phyloP scores from a whole-genome alignment of 164 flowering plant species.

The Euptelea pleiosperma region DNA sequence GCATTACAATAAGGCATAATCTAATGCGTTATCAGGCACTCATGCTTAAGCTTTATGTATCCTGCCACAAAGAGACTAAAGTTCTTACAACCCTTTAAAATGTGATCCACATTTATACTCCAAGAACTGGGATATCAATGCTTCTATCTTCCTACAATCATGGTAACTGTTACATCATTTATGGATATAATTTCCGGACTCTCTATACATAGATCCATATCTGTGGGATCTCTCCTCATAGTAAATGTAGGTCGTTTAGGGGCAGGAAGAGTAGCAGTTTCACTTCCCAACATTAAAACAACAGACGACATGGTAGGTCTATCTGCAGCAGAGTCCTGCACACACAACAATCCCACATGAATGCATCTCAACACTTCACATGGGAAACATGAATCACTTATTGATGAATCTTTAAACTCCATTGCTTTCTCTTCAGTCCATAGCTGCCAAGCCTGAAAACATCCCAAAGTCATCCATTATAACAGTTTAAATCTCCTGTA shows the following conservation, averaged over 20 bases:
- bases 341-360: conserved; percentile 30
- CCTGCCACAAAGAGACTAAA: no score
- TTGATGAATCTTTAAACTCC: conserved; percentile 20
- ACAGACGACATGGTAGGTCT: conserved; percentile 25
- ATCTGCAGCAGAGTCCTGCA: conserved; percentile 25
- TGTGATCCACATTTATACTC: no score
- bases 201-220: not conserved
- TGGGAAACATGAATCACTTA: conserved; percentile 8
- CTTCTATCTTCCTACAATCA: conserved; percentile 15
- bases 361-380: conserved; percentile 18
- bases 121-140: not conserved
- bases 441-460: conserved; percentile 25
- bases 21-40: no score
- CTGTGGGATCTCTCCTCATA: conserved; percentile 7
- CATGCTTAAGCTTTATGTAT: no score
- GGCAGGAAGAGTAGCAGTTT: conserved; percentile 13
- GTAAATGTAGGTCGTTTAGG: conserved; percentile 19
- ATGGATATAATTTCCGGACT: conserved; percentile 10
- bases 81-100: no score
- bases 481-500: no score
- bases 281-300: conserved; percentile 22
- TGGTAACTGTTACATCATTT: conserved; percentile 17
- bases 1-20: no score
- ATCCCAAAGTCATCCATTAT: not conserved
- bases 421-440: conserved; percentile 20